phyloP scores from a whole-genome alignment of 2,329 filamentous ascomycete genomes.

The Grosmannia serpens region DNA sequence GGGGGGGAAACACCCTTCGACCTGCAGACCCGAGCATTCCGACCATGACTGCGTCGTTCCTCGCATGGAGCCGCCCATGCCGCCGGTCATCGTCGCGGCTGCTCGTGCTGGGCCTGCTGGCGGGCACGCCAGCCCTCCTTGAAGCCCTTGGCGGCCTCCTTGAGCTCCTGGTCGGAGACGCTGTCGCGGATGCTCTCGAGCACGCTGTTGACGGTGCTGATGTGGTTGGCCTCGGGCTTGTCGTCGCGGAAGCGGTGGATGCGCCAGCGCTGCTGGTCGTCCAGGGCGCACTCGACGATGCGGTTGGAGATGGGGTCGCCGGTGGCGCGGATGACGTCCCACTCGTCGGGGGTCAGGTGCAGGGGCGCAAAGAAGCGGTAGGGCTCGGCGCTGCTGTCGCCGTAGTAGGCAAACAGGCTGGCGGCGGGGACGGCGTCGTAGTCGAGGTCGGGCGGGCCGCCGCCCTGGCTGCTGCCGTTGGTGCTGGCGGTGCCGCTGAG shows the following conservation, averaged over 20 bases:
- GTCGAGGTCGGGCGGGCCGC: slow-evolving; percentile 56
- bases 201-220: slow-evolving; percentile 71
- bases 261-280: slow-evolving; percentile 65
- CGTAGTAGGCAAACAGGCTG: slow-evolving; percentile 59
- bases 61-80: too few species aligned
- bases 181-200: slow-evolving; percentile 80
- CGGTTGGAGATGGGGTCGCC: slow-evolving; percentile 69
- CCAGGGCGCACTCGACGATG: slow-evolving; percentile 83
- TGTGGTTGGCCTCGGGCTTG: slow-evolving; percentile 84
- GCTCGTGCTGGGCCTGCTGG: slow-evolving; percentile 21
- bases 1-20: background rate
- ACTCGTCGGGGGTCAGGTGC: slow-evolving; percentile 62
- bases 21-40: background rate
- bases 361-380: slow-evolving; percentile 60
- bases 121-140: slow-evolving; percentile 69
- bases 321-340: slow-evolving; percentile 68
- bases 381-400: slow-evolving; percentile 32
- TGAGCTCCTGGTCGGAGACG: slow-evolving; percentile 72
- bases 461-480: slow-evolving; percentile 40
- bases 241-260: slow-evolving; percentile 87
- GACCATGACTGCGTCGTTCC: too few species aligned
- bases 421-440: slow-evolving; percentile 68
- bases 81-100: background rate
- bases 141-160: slow-evolving; percentile 57
- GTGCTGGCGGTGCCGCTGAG: background rate